phyloP scores from a whole-genome alignment of 306 rosid species.

The Myrica gale region DNA sequence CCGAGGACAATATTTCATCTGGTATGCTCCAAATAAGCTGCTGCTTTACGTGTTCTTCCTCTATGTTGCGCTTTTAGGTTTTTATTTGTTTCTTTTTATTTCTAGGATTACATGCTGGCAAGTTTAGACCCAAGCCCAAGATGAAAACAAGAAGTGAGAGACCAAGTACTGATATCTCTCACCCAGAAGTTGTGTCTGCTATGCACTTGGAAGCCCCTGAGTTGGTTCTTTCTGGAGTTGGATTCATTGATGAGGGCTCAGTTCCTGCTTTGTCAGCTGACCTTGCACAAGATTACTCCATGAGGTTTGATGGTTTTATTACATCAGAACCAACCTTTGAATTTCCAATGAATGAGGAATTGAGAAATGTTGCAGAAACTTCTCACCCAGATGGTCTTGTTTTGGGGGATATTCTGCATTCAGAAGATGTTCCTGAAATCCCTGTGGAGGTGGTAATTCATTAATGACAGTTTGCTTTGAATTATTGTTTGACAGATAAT shows the following conservation, averaged over 20 bases:
- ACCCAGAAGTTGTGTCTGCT: constrained; percentile 31
- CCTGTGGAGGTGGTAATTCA: constrained; percentile 38
- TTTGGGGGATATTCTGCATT: constrained; percentile 43
- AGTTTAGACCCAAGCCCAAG: constrained; percentile 40
- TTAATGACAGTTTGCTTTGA: constrained; percentile 9
- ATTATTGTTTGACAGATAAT: background rate
- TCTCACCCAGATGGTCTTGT: constrained; percentile 30
- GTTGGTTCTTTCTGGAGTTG: constrained; percentile 22
- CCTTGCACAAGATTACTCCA: constrained; percentile 36
- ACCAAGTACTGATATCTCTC: constrained; percentile 15
- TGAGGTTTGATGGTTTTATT: constrained; percentile 32
- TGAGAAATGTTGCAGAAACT: constrained; percentile 31
- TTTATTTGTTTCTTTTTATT: background rate
- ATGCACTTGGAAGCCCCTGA: constrained; percentile 21
- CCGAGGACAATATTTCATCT: constrained; percentile 20
- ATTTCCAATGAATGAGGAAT: constrained; percentile 45
- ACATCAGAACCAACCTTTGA: constrained; percentile 31
- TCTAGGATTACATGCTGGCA: constrained; percentile 34
- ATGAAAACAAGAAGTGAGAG: constrained; percentile 29
- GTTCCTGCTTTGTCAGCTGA: constrained; percentile 31
- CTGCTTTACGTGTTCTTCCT: constrained; percentile 7
- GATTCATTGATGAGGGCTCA: constrained; percentile 25
- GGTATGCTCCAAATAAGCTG: constrained; percentile 28
- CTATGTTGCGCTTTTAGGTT: background rate
- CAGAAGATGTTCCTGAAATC: constrained; percentile 35